A percentile compares a stretch with the other conserved stretches of the same genome.
Evolutionary conservation across 2,329 filamentous ascomycete genomes (phyloP).

Genomic region (Penicillium sp.): DNA sequence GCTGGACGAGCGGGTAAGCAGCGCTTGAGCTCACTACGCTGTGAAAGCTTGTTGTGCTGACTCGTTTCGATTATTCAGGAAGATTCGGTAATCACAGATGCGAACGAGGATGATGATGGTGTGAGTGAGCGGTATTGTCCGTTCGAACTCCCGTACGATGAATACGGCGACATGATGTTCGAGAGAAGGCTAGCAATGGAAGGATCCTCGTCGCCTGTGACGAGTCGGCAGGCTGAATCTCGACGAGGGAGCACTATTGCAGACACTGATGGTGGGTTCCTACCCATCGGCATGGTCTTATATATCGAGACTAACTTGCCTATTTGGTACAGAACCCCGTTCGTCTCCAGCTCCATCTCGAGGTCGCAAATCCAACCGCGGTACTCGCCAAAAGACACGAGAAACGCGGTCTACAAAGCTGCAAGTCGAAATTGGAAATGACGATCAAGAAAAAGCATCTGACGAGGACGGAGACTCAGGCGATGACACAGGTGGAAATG

Average conservation of each 20-base stretch:
- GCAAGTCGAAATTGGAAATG: slow-evolving; percentile 39
- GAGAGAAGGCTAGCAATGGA: slow-evolving; percentile 45
- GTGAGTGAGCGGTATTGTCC: slow-evolving; percentile 60
- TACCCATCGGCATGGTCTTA: not conserved
- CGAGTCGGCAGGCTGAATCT: slow-evolving; percentile 36
- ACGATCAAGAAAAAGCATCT: slow-evolving; percentile 28
- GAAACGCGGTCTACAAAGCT: slow-evolving; percentile 40
- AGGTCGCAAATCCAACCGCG: slow-evolving; percentile 37
- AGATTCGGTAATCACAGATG: slow-evolving; percentile 55
- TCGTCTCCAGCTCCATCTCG: slow-evolving; percentile 45
- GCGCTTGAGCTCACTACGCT: not conserved
- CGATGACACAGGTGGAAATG: slow-evolving; percentile 37
- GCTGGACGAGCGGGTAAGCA: slow-evolving; percentile 77
- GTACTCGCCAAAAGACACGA: slow-evolving; percentile 34
- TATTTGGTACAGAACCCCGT: slow-evolving; percentile 35
- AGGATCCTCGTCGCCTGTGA: slow-evolving; percentile 42
- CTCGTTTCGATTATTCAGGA: slow-evolving; percentile 36
- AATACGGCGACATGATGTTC: slow-evolving; percentile 51
- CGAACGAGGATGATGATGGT: slow-evolving; percentile 53
- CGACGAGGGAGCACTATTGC: slow-evolving; percentile 46
- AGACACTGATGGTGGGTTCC: slow-evolving; percentile 47
- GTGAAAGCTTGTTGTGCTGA: slow-evolving; percentile 22
- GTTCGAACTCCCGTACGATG: slow-evolving; percentile 60
- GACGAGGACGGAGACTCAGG: slow-evolving; percentile 42
- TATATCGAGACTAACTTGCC: slow-evolving; percentile 6